These are phyloP conservation scores for Scheffersomyces stipitis DNA, from an alignment of 805 yeast species.

Conservation along the genomic window DNA sequence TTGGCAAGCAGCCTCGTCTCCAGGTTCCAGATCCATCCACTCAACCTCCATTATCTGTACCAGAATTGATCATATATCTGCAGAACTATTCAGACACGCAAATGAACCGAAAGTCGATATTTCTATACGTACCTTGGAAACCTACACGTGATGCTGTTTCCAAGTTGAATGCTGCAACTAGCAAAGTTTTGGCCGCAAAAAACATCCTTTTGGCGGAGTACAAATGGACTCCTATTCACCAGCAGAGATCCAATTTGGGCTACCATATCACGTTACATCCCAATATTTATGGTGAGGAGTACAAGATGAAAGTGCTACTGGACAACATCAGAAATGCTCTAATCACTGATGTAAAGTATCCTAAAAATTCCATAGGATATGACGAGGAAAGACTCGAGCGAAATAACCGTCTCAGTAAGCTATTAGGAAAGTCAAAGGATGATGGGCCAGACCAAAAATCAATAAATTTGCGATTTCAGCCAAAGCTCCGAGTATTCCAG, in stretches of 20 bases:
- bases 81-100: slow-evolving; percentile 18
- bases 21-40: background rate
- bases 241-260: slow-evolving; percentile 8
- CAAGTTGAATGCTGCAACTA: slow-evolving; percentile 4
- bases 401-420: background rate
- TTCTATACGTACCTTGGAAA: slow-evolving; percentile 18
- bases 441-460: background rate
- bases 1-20: no score
- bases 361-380: background rate
- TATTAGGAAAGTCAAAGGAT: slow-evolving; percentile 7
- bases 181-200: slow-evolving; percentile 4
- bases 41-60: slow-evolving; percentile 6
- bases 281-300: slow-evolving; percentile 10
- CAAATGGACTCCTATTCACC: slow-evolving; percentile 3
- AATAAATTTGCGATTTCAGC: slow-evolving; percentile 3
- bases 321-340: slow-evolving; percentile 8
- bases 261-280: slow-evolving; percentile 18
- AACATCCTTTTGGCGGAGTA: slow-evolving; percentile 6
- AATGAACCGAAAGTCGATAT: slow-evolving; percentile 10
- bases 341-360: slow-evolving; percentile 1
- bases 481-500: slow-evolving; percentile 1
- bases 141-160: slow-evolving; percentile 5
- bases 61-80: slow-evolving; percentile 7
- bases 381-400: slow-evolving; percentile 3
- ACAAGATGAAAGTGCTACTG: slow-evolving; percentile 5